These are phyloP conservation scores for Hyphopichia wangnamkhiaoensis DNA, from an alignment of 1,139 yeast genomes.

Conservation along the genomic window DNA sequence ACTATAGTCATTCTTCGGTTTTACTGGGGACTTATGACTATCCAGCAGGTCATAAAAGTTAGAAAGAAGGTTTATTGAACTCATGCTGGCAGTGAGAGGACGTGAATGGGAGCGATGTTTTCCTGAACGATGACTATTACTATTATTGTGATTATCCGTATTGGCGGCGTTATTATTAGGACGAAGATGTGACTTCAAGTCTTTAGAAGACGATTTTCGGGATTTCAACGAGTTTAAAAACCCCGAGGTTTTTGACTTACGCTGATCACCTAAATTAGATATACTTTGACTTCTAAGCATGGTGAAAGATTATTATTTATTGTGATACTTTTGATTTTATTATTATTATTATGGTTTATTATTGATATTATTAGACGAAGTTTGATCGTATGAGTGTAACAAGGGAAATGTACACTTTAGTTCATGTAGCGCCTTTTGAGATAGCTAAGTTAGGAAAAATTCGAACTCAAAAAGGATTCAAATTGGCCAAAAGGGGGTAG, in stretches of 20 bases:
- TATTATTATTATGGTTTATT: no score
- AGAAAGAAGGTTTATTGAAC: slow-evolving; percentile 15
- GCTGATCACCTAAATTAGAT: slow-evolving; percentile 24
- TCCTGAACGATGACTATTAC: neutral
- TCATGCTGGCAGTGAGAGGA: slow-evolving; percentile 17
- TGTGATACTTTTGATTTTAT: slow-evolving; percentile 3
- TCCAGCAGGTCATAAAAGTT: slow-evolving; percentile 6
- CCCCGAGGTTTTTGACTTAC: slow-evolving; percentile 18
- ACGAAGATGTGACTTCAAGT: slow-evolving; percentile 11
- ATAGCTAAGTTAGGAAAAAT: neutral
- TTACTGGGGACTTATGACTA: neutral
- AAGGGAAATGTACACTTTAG: no score
- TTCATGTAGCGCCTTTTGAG: no score
- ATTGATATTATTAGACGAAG: no score
- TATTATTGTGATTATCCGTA: neutral
- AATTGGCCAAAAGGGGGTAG: neutral
- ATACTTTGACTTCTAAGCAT: slow-evolving; percentile 38
- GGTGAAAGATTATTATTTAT: slow-evolving; percentile 1
- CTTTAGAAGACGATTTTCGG: slow-evolving; percentile 16
- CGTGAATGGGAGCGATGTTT: slow-evolving; percentile 9
- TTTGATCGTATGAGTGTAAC: no score
- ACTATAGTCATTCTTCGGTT: slow-evolving; percentile 7
- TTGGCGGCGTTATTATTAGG: slow-evolving; percentile 3
- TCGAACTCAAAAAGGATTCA: neutral
- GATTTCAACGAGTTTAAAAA: slow-evolving; percentile 25